A percentile compares a stretch with the other conserved stretches of the same genome.
Evolutionary conservation across 306 rosid species (phyloP).

Genomic region (Luffa aegyptiaca): DNA sequence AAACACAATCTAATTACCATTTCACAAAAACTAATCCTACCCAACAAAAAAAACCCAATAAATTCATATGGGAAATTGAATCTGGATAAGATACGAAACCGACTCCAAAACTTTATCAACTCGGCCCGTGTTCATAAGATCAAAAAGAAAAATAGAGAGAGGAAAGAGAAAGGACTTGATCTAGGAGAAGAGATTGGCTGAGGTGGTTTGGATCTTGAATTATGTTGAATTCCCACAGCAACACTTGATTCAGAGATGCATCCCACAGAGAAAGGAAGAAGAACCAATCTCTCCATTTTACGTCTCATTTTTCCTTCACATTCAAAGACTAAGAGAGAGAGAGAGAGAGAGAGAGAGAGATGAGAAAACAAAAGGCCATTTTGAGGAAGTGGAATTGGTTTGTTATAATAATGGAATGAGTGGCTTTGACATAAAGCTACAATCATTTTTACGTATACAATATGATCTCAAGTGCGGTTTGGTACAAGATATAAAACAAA

Average conservation of each 20-base stretch:
- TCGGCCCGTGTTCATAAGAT: no score
- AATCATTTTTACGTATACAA: conserved; percentile 39
- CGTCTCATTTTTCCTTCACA: conserved; percentile 26
- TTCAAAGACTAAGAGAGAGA: neutral
- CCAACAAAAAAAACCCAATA: no score
- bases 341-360: neutral
- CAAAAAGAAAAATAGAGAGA: conserved; percentile 12
- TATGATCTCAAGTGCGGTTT: conserved; percentile 31
- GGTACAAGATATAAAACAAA: conserved; percentile 29
- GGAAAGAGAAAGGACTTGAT: conserved; percentile 23
- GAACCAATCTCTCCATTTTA: conserved; percentile 80
- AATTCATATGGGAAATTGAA: neutral
- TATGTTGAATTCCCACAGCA: conserved; percentile 54
- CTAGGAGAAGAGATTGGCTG: conserved; percentile 26
- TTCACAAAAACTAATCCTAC: no score
- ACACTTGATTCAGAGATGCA: conserved; percentile 82
- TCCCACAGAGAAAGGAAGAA: conserved; percentile 87
- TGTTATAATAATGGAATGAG: conserved; percentile 22
- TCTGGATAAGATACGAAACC: neutral
- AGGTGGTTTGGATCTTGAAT: conserved; percentile 44
- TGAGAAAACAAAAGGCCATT: neutral
- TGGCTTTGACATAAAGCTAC: conserved; percentile 37
- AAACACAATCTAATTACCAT: neutral
- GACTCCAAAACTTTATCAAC: no score
- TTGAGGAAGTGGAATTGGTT: conserved; percentile 17